Conservation (phyloP, 2,329 filamentous ascomycete genomes). For the Capronia epimyces region DNA sequence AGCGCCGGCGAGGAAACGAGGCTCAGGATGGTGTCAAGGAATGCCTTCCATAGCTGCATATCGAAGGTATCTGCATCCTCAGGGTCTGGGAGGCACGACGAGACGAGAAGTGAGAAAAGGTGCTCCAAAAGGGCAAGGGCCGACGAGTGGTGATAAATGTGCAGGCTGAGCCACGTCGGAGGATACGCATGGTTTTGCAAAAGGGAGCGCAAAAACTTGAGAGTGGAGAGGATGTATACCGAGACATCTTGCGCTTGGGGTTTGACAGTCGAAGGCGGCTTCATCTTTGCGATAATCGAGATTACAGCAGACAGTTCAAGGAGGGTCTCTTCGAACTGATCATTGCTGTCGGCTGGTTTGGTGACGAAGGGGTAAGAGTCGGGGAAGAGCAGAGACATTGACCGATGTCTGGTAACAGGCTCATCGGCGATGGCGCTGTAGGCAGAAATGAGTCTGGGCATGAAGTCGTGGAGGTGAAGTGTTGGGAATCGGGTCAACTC, state of each 20-base stretch:
- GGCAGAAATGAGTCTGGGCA: conserved; percentile 85
- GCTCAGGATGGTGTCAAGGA: conserved; percentile 82
- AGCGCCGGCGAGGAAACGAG: conserved; percentile 84
- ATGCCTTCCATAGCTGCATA: conserved; percentile 87
- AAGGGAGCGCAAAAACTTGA: conserved; percentile 84
- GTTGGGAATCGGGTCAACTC: conserved; percentile 75
- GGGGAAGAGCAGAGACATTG: conserved; percentile 82
- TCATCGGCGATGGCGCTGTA: conserved; percentile 71
- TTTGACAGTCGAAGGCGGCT: conserved; percentile 68
- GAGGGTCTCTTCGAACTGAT: conserved; percentile 76
- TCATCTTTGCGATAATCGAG: conserved; percentile 71
- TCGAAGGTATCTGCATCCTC: conserved; percentile 90
- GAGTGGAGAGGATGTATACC: conserved; percentile 64
- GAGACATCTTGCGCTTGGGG: conserved; percentile 35
- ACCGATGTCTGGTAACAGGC: conserved; percentile 52
- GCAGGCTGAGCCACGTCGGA: conserved; percentile 79
- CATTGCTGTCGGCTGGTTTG: conserved; percentile 55
- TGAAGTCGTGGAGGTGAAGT: conserved; percentile 77
- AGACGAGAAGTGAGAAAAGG: conserved; percentile 70
- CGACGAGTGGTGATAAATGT: conserved; percentile 88
- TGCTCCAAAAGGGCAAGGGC: conserved; percentile 82
- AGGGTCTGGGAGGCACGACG: conserved; percentile 76
- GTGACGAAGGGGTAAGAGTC: conserved; percentile 82
- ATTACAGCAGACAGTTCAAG: conserved; percentile 85
- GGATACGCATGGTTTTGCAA: conserved; percentile 87